These are phyloP conservation scores for Schoenoplectus triqueter DNA, from an alignment of 202 grass and related monocot genomes.

Conservation along the genomic window DNA sequence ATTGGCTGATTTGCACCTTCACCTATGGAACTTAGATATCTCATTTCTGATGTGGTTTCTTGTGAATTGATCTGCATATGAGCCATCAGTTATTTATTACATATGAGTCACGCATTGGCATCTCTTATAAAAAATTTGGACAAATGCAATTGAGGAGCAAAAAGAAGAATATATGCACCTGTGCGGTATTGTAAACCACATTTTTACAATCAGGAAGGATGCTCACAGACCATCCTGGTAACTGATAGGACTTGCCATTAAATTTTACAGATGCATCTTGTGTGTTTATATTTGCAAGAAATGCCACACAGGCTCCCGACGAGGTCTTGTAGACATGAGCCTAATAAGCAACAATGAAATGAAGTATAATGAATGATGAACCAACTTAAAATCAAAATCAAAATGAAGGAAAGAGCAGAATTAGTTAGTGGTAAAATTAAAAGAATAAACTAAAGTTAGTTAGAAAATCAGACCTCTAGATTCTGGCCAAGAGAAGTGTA, in stretches of 20 bases:
- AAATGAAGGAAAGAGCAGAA: neutral
- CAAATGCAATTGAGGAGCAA: slow-evolving; percentile 1
- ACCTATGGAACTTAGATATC: slow-evolving; percentile 52
- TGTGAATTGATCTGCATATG: slow-evolving; percentile 86
- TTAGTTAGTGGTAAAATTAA: neutral
- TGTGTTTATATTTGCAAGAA: slow-evolving; percentile 83
- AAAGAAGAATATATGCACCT: slow-evolving; percentile 50
- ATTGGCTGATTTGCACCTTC: slow-evolving; percentile 47
- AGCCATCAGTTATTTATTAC: slow-evolving; percentile 19
- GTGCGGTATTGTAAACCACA: slow-evolving; percentile 87
- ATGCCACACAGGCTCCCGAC: slow-evolving; percentile 73
- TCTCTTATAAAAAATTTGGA: slow-evolving; percentile 1
- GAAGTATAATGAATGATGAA: neutral
- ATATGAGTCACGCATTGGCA: neutral
- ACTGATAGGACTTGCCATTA: slow-evolving; percentile 73
- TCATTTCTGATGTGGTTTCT: slow-evolving; percentile 57
- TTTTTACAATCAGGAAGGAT: slow-evolving; percentile 98
- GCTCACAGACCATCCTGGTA: slow-evolving; percentile 96
- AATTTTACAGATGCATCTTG: slow-evolving; percentile 79
- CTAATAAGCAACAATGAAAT: slow-evolving; percentile 46
- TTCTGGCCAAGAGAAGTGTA: slow-evolving; percentile 91
- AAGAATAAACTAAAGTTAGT: slow-evolving; percentile 5
- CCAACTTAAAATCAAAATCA: neutral
- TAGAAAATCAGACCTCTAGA: slow-evolving; percentile 57
- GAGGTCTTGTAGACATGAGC: slow-evolving; percentile 69